A percentile compares a stretch with the other conserved stretches of the same genome.
phyloP scores from a whole-genome alignment of 108 stramenopile genomes.

The Cyclostephanos invisitatus region DNA sequence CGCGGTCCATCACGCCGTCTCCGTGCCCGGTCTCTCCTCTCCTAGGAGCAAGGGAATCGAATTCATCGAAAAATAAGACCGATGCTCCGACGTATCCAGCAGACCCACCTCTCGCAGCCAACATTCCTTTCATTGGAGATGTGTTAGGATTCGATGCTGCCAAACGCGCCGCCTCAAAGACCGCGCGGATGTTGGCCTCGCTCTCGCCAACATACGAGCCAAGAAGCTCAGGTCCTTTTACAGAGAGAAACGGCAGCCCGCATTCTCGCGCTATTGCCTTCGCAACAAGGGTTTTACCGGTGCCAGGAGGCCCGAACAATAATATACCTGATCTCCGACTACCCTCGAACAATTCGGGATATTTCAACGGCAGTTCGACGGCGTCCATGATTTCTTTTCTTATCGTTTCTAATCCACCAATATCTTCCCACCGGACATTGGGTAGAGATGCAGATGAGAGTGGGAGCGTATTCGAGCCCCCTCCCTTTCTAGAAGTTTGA shows the following conservation, averaged over 20 bases:
- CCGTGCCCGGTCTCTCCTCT: slow-evolving; percentile 80
- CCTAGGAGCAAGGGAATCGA: slow-evolving; percentile 95
- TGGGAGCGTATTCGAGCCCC: slow-evolving; percentile 36
- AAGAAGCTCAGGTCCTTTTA: slow-evolving; percentile 94
- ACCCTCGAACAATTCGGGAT: slow-evolving; percentile 90
- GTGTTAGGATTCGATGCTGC: slow-evolving; percentile 48
- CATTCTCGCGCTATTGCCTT: slow-evolving; percentile 99
- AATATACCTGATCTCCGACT: slow-evolving; percentile 88
- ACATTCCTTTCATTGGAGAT: slow-evolving; percentile 38
- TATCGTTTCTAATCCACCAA: slow-evolving; percentile 94
- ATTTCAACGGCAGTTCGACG: slow-evolving; percentile 96
- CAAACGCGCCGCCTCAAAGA: slow-evolving; percentile 74
- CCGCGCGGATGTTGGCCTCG: slow-evolving; percentile 92
- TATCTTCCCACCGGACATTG: slow-evolving; percentile 89
- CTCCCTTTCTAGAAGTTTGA: slow-evolving; percentile 19
- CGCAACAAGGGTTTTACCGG: slow-evolving; percentile 97
- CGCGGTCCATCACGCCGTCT: slow-evolving; percentile 96
- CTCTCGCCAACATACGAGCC: slow-evolving; percentile 98
- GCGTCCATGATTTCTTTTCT: slow-evolving; percentile 97
- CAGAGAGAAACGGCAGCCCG: slow-evolving; percentile 91
- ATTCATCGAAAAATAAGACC: slow-evolving; percentile 96
- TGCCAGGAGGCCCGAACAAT: slow-evolving; percentile 84
- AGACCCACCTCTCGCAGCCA: slow-evolving; percentile 8
- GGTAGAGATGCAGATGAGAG: slow-evolving; percentile 60
- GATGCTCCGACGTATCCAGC: slow-evolving; percentile 49